These are phyloP conservation scores for Blastomyces parvus DNA, from an alignment of 2,329 filamentous ascomycete genomes.

Conservation along the genomic window DNA sequence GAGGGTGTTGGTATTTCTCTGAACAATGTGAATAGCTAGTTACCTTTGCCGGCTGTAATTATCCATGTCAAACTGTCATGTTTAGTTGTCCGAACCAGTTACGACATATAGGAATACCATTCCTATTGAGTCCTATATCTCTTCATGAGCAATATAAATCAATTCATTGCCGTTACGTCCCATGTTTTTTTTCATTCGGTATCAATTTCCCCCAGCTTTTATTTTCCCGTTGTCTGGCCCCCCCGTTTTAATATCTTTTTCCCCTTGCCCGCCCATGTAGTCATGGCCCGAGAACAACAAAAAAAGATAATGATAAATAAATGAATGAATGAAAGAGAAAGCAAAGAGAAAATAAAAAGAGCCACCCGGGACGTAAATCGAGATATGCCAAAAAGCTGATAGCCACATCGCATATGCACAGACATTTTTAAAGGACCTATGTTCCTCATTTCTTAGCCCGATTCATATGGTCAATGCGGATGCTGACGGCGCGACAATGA, in stretches of 20 bases:
- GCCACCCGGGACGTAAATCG: not conserved
- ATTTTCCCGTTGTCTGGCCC: not conserved
- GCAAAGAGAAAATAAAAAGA: not conserved
- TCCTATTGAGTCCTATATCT: not conserved
- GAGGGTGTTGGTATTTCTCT: too few relatives aligned
- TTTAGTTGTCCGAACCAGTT: not conserved
- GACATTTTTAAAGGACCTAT: not conserved
- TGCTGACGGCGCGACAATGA: slow-evolving; percentile 65
- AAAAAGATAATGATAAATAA: not conserved
- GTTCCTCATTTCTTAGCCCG: not conserved
- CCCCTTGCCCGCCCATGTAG: not conserved
- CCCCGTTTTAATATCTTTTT: not conserved
- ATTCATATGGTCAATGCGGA: slow-evolving; percentile 35
- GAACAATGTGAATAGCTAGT: not conserved
- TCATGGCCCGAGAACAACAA: not conserved
- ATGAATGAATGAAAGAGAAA: not conserved
- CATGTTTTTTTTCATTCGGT: not conserved
- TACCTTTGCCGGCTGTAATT: not conserved
- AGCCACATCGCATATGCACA: not conserved
- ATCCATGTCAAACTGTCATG: not conserved
- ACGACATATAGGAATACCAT: not conserved
- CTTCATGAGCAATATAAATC: not conserved
- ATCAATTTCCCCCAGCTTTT: not conserved
- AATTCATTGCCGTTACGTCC: not conserved
- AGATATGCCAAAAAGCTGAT: too few relatives aligned